phyloP scores from a whole-genome alignment of 257 asterid genomes.

The Vinca minor region DNA sequence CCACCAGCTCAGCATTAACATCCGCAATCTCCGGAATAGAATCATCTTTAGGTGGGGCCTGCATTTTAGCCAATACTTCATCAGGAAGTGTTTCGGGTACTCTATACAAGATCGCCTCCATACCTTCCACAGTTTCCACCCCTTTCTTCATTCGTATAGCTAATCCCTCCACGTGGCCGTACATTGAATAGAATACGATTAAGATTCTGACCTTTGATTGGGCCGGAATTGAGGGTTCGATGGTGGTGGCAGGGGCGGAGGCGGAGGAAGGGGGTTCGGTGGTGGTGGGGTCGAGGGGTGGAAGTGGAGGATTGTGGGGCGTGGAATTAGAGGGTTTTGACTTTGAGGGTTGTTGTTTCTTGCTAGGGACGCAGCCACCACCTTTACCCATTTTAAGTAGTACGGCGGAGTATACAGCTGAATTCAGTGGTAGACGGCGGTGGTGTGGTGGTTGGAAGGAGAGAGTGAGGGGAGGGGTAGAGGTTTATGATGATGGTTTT shows the following conservation, averaged over 20 bases:
- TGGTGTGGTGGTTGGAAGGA: neutral
- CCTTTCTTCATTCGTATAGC: constrained; percentile 81
- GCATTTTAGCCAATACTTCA: constrained; percentile 54
- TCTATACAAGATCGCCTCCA: constrained; percentile 59
- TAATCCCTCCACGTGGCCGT: constrained; percentile 89
- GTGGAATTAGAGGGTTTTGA: constrained; percentile 28
- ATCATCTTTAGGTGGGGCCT: constrained; percentile 69
- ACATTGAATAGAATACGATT: constrained; percentile 86
- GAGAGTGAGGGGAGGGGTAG: neutral
- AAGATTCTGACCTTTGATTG: constrained; percentile 35
- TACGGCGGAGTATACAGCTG: neutral
- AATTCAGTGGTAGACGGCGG: neutral
- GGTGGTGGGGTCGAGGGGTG: constrained; percentile 10
- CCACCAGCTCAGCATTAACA: constrained; percentile 41
- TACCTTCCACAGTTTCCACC: constrained; percentile 61
- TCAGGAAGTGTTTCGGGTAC: constrained; percentile 80
- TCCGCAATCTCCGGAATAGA: constrained; percentile 54
- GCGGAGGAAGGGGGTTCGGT: constrained; percentile 7
- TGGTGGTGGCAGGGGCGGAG: constrained; percentile 5
- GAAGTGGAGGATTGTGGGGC: constrained; percentile 14
- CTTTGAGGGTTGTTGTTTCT: constrained; percentile 30
- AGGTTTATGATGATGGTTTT: too few relatives aligned
- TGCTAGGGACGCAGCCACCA: constrained; percentile 90
- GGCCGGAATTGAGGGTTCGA: constrained; percentile 20
- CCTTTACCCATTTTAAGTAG: constrained; percentile 80